phyloP scores from a whole-genome alignment of 2,329 filamentous ascomycete genomes.

The Alternaria tenuissima region DNA sequence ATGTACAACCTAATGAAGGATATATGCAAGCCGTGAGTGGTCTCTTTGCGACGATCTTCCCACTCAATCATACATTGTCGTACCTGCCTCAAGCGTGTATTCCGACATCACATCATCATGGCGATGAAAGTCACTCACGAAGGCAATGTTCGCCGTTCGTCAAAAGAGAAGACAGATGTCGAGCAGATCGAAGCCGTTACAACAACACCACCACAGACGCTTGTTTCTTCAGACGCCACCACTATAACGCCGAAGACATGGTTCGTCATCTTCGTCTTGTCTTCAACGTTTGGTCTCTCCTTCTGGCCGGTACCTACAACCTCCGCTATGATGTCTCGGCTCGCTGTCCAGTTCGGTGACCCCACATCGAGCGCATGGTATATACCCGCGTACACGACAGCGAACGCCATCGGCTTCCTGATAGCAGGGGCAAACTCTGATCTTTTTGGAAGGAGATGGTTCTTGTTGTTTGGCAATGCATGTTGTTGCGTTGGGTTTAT shows the following conservation, averaged over 20 bases:
- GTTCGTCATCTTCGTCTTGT: slow-evolving; percentile 39
- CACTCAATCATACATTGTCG: too few relatives aligned
- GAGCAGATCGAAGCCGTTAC: neutral
- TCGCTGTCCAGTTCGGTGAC: slow-evolving; percentile 26
- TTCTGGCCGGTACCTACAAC: slow-evolving; percentile 44
- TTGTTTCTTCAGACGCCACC: slow-evolving; percentile 20
- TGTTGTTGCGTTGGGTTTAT: slow-evolving; percentile 50
- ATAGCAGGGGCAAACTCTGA: slow-evolving; percentile 56
- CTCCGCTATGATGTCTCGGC: slow-evolving; percentile 29
- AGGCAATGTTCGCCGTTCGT: neutral
- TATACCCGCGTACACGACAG: slow-evolving; percentile 35
- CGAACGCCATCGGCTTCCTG: slow-evolving; percentile 33
- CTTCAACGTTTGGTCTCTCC: slow-evolving; percentile 37
- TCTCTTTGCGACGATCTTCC: too few relatives aligned
- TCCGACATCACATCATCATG: too few relatives aligned
- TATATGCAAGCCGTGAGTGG: too few relatives aligned
- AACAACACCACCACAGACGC: neutral
- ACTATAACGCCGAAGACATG: slow-evolving; percentile 38
- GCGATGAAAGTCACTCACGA: too few relatives aligned
- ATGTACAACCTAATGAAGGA: too few relatives aligned
- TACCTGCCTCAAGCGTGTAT: too few relatives aligned
- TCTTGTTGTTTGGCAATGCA: slow-evolving; percentile 56
- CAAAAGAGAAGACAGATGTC: neutral
- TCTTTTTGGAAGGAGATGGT: slow-evolving; percentile 59
- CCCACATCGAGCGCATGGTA: slow-evolving; percentile 26